Percentiles rank a stretch among this genome's conserved stretches.
These are phyloP conservation scores for Benincasa hispida DNA, from an alignment of 306 rosid species.

Conservation along the genomic window DNA sequence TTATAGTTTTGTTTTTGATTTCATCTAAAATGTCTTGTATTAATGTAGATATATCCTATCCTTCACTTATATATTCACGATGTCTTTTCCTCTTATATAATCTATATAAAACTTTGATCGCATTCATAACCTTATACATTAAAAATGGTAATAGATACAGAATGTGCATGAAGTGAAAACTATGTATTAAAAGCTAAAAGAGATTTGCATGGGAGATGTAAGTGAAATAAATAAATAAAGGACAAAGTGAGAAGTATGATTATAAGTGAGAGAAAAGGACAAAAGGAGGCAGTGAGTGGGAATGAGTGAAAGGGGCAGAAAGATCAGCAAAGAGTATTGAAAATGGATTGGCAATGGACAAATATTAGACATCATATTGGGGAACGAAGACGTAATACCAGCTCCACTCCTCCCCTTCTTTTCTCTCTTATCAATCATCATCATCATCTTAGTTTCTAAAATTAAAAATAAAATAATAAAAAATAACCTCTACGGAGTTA, in stretches of 20 bases:
- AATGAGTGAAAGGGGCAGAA: not conserved
- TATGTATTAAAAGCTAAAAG: no score
- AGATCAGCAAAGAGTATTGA: not conserved
- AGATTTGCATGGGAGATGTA: not conserved
- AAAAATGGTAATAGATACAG: no score
- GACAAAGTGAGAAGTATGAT: not conserved
- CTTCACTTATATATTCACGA: no score
- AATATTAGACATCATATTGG: not conserved
- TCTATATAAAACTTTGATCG: no score
- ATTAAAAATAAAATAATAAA: not conserved
- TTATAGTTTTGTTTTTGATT: no score
- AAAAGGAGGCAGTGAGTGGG: not conserved
- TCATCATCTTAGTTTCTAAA: not conserved
- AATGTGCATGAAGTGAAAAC: not conserved
- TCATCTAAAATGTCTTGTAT: no score
- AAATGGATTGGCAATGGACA: not conserved
- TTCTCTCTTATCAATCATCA: not conserved
- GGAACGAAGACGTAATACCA: slow-evolving; percentile 3
- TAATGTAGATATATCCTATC: no score
- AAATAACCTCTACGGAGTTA: no score
- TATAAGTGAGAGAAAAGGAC: not conserved
- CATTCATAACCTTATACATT: no score
- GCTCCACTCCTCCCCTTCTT: not conserved
- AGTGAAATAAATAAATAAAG: not conserved
- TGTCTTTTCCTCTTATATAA: no score